Percentiles rank a stretch among this genome's conserved stretches.
Evolutionary conservation across 2,329 filamentous ascomycete genomes (phyloP).

Genomic region (Sphaerostilbella broomeana): DNA sequence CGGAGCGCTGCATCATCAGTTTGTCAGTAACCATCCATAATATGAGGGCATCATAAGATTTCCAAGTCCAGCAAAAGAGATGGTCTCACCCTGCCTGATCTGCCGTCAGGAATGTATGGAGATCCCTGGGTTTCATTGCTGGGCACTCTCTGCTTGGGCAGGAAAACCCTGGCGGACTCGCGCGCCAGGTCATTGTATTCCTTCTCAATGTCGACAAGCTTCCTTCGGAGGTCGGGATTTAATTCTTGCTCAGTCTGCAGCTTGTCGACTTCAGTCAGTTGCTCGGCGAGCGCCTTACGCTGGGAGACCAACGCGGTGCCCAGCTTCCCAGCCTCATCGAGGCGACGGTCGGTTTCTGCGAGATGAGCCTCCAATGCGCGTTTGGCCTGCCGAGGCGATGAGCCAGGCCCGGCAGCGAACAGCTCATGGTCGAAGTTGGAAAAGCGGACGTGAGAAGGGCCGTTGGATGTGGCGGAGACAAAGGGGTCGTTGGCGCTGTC

Average conservation of each 20-base stretch:
- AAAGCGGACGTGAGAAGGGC: slow-evolving; percentile 58
- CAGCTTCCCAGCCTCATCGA: slow-evolving; percentile 85
- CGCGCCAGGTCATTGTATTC: slow-evolving; percentile 92
- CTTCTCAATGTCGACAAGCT: slow-evolving; percentile 79
- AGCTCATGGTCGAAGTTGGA: slow-evolving; percentile 76
- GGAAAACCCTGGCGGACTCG: slow-evolving; percentile 81
- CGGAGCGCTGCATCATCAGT: slow-evolving; percentile 47
- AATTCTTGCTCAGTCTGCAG: slow-evolving; percentile 71
- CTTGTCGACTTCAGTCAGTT: slow-evolving; percentile 77
- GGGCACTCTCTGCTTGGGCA: slow-evolving; percentile 75
- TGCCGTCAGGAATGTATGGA: slow-evolving; percentile 47
- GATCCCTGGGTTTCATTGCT: slow-evolving; percentile 56
- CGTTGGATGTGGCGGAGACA: slow-evolving; percentile 33
- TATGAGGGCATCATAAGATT: not conserved
- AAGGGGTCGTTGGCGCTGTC: slow-evolving; percentile 49
- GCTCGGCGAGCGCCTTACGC: slow-evolving; percentile 73
- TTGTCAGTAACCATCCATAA: not conserved
- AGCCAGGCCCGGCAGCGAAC: slow-evolving; percentile 67
- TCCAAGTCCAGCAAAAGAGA: not conserved
- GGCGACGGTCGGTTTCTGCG: slow-evolving; percentile 81
- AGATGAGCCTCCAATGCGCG: slow-evolving; percentile 86
- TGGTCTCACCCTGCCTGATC: slow-evolving; percentile 45
- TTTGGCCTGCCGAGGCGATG: slow-evolving; percentile 81
- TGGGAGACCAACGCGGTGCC: slow-evolving; percentile 84
- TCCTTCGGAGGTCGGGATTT: slow-evolving; percentile 72